Evolutionary conservation across 169 alveolate species (phyloP).

Genomic region (Eimeria acervulina): DNA sequence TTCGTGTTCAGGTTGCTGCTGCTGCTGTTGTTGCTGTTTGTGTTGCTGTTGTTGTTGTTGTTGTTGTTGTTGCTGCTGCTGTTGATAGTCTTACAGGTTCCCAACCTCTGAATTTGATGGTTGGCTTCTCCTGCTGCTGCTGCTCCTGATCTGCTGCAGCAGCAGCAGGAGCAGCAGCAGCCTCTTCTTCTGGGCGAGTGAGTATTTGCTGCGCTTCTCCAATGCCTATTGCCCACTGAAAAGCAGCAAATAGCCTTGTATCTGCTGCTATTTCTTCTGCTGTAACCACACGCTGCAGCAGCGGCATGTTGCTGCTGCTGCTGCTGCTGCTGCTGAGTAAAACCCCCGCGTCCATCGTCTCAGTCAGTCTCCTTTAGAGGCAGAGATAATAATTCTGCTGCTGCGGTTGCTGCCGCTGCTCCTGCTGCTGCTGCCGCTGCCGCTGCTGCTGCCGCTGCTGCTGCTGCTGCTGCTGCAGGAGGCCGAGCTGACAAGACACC

Average conservation of each 20-base stretch:
- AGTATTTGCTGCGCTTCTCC: slow-evolving; percentile 60
- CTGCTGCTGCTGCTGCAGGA: background rate
- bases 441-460: background rate
- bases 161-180: slow-evolving; percentile 22
- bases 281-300: slow-evolving; percentile 23
- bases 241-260: slow-evolving; percentile 74
- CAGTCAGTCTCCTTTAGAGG: background rate
- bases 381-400: too few species aligned
- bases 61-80: too few species aligned
- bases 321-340: slow-evolving; percentile 30
- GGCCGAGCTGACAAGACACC: background rate
- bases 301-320: too few species aligned
- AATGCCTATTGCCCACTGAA: slow-evolving; percentile 67
- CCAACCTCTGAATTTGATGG: slow-evolving; percentile 70
- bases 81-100: slow-evolving; percentile 46
- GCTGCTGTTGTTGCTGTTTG: too few species aligned
- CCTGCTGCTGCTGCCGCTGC: slow-evolving; percentile 23
- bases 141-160: slow-evolving; percentile 19
- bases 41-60: too few species aligned
- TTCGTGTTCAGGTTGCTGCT: too few species aligned
- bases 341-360: background rate
- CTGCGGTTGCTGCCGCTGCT: background rate
- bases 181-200: slow-evolving; percentile 38
- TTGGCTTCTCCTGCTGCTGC: slow-evolving; percentile 58
- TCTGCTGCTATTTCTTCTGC: slow-evolving; percentile 73